phyloP scores from a whole-genome alignment of 2,329 filamentous ascomycete species.

The Arthroderma uncinatum region DNA sequence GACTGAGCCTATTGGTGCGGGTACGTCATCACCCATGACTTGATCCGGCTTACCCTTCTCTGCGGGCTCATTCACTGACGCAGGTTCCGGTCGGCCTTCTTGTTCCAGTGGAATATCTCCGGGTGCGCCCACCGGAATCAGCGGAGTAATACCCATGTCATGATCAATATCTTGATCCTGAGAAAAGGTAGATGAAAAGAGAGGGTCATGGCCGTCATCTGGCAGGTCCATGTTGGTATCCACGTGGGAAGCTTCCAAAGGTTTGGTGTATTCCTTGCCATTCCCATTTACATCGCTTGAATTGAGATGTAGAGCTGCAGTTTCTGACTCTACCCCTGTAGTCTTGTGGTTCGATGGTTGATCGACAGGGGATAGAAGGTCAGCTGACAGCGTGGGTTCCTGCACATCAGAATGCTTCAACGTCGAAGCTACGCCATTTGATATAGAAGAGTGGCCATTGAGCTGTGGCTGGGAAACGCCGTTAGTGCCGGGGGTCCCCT shows the following conservation, averaged over 20 bases:
- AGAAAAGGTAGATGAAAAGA: neutral
- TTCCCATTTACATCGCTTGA: neutral
- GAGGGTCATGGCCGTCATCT: neutral
- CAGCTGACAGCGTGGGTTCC: neutral
- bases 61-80: neutral
- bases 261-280: neutral
- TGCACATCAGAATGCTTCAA: neutral
- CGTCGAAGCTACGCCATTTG: neutral
- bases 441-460: constrained; percentile 8
- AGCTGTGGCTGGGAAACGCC: constrained; percentile 7
- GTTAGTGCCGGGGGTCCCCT: neutral
- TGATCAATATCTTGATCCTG: neutral
- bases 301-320: constrained; percentile 3
- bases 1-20: constrained; percentile 22
- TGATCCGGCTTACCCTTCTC: constrained; percentile 30
- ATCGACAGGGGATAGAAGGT: neutral
- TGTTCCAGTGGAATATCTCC: neutral
- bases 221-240: neutral
- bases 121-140: neutral
- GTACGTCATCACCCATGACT: constrained; percentile 39
- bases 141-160: neutral
- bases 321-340: constrained; percentile 3
- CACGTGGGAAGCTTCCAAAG: neutral
- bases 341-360: neutral
- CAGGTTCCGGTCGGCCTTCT: neutral